Evolutionary conservation across 768 basidiomycete genomes (phyloP).

Genomic region (Harrya chromipes): DNA sequence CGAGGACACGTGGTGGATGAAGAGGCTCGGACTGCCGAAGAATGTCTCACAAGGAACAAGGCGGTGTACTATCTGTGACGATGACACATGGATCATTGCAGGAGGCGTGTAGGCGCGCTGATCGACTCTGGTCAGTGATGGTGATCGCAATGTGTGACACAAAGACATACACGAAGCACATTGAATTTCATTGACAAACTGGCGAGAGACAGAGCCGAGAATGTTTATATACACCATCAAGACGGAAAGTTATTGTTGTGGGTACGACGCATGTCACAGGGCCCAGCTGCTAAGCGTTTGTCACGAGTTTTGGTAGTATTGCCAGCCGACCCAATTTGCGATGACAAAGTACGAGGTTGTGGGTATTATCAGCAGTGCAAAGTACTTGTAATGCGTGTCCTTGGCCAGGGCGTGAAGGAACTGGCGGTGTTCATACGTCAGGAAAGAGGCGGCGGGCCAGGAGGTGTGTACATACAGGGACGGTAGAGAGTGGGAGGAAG

Average conservation of each 20-base stretch:
- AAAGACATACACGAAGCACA: conserved; percentile 22
- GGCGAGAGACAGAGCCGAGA: conserved; percentile 4
- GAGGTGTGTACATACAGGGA: conserved; percentile 42
- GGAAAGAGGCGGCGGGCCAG: not conserved
- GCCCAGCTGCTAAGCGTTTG: not conserved
- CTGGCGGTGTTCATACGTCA: conserved; percentile 39
- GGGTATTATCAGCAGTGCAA: conserved; percentile 74
- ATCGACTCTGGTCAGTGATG: conserved; percentile 16
- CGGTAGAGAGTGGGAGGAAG: conserved; percentile 52
- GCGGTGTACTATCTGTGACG: conserved; percentile 1
- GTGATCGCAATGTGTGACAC: conserved; percentile 15
- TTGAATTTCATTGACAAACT: conserved; percentile 13
- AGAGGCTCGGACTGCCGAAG: not conserved
- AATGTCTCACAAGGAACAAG: not conserved
- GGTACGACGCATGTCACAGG: conserved; percentile 4
- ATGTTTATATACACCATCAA: not conserved
- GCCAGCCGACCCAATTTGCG: conserved; percentile 99
- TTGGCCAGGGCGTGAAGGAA: conserved; percentile 57
- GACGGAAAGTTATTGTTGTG: not conserved
- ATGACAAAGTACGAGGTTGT: conserved; percentile 87
- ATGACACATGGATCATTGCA: conserved; percentile 22
- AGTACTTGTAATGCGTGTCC: conserved; percentile 92
- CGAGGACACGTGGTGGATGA: conserved; percentile 14
- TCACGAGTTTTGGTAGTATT: conserved; percentile 91
- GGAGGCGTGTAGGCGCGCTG: conserved; percentile 17